A percentile compares a stretch with the other conserved stretches of the same genome.
Conservation (phyloP, 176 grass and related monocot genomes). For the maize (Zea mays) region Zm-B73-REFERENCE-NAM-5.0 NC_050102.1:50239501-50240000, state of each 20-base stretch:
- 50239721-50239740: neutral
- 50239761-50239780: neutral
- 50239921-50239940: no score
- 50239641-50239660: neutral
- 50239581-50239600: neutral
- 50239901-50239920: no score
- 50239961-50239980: no score
- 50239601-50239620: neutral
- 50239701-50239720: neutral
- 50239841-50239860: no score
- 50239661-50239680: neutral
- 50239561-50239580: neutral
- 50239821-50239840: no score
- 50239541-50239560: neutral
- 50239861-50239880: no score
- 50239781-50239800: no score
- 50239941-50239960: no score
- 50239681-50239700: neutral
- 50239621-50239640: neutral
- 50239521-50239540: neutral
- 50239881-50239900: no score
- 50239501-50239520: neutral
- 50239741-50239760: neutral
- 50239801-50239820: no score
- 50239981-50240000: no score